These are phyloP conservation scores for Auriscalpium vulgare DNA, from an alignment of 768 basidiomycete species.

Conservation along the genomic window DNA sequence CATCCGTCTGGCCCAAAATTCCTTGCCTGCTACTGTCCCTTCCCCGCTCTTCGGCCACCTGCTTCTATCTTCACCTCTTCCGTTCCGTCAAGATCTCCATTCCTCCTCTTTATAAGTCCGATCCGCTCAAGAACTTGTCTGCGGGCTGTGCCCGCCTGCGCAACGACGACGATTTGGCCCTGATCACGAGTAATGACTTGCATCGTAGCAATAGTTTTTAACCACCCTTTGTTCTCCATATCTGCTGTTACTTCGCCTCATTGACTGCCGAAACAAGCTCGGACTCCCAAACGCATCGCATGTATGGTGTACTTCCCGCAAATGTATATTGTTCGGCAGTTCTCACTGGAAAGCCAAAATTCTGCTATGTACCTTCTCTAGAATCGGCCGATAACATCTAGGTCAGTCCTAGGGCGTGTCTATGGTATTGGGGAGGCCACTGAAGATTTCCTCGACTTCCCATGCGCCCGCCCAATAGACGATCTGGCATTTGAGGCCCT, in stretches of 20 bases:
- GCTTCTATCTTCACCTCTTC: background rate
- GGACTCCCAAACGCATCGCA: slow-evolving; percentile 8
- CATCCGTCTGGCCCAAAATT: background rate
- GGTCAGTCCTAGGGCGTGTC: no score
- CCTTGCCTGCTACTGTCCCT: background rate
- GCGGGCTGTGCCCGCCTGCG: background rate
- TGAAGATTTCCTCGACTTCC: slow-evolving; percentile 87
- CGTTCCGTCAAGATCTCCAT: background rate
- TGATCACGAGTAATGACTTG: background rate
- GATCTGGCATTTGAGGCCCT: slow-evolving; percentile 64
- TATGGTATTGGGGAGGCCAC: slow-evolving; percentile 4
- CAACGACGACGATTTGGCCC: background rate
- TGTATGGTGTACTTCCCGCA: slow-evolving; percentile 15
- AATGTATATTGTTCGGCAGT: slow-evolving; percentile 16
- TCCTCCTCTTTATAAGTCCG: background rate
- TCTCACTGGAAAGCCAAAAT: no score
- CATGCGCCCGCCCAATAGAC: slow-evolving; percentile 91
- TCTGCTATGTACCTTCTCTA: no score
- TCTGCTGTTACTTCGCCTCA: background rate
- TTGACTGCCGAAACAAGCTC: slow-evolving; percentile 6
- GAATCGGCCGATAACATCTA: no score
- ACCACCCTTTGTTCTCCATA: background rate
- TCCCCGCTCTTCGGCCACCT: background rate
- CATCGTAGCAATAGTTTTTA: background rate
- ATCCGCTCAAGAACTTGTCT: background rate